A percentile compares a stretch with the other conserved stretches of the same genome.
Conservation (phyloP, 805 yeast genomes). For the Jamesozyma spencerorum region DNA sequence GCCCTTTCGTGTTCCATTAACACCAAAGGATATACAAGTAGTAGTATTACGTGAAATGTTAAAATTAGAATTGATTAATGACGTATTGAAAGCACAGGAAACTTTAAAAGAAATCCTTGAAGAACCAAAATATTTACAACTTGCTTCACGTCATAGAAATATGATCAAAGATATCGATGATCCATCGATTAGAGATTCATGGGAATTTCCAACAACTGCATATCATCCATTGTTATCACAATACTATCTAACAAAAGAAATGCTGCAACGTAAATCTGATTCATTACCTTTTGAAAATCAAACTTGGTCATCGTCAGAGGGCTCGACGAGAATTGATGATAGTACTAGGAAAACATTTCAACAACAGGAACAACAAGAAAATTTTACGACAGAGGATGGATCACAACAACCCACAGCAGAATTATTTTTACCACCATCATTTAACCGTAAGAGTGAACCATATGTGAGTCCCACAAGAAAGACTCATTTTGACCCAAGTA, state of each 20-base stretch:
- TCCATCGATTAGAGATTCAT: too few relatives aligned
- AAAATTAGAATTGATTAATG: constrained; percentile 62
- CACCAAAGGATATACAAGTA: constrained; percentile 29
- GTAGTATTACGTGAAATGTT: constrained; percentile 68
- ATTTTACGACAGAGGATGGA: not conserved
- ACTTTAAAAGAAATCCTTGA: constrained; percentile 39
- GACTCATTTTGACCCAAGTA: constrained; percentile 8
- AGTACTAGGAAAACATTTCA: too few relatives aligned
- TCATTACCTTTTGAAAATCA: not conserved
- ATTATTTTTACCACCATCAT: constrained; percentile 19
- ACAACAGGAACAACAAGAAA: not conserved
- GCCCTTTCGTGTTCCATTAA: constrained; percentile 67
- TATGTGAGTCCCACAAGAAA: constrained; percentile 38
- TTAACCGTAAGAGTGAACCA: constrained; percentile 39
- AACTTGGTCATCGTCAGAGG: not conserved
- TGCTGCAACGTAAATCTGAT: constrained; percentile 37
- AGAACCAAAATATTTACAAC: constrained; percentile 47
- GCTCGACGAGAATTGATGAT: not conserved
- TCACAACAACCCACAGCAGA: not conserved
- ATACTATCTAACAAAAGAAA: constrained; percentile 81
- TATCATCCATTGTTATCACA: constrained; percentile 84
- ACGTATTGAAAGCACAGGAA: constrained; percentile 46
- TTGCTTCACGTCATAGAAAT: constrained; percentile 21
- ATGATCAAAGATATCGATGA: constrained; percentile 1
- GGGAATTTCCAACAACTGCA: constrained; percentile 54